Percentiles rank a stretch among this genome's conserved stretches.
phyloP scores from a whole-genome alignment of 2,329 filamentous ascomycete species.

The Alternaria sp. region DNA sequence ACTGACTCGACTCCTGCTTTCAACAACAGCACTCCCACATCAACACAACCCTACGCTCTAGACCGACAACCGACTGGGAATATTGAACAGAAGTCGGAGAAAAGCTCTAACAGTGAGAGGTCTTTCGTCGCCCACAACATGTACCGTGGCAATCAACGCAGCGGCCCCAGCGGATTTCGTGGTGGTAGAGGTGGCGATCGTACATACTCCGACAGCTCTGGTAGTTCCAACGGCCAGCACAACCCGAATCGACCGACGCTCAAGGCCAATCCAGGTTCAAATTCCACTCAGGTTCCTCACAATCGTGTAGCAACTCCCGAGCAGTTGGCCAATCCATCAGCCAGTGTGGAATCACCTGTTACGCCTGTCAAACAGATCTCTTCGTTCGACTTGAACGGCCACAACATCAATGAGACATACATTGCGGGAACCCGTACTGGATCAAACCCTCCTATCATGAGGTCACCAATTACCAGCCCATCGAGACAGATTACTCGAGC shows the following conservation, averaged over 20 bases:
- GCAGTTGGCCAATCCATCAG: neutral
- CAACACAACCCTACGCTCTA: neutral
- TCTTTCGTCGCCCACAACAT: slow-evolving; percentile 15
- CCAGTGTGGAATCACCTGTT: slow-evolving; percentile 1
- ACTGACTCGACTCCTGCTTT: slow-evolving; percentile 5
- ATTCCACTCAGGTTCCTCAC: neutral
- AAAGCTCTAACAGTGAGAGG: slow-evolving; percentile 6
- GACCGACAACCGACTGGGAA: neutral
- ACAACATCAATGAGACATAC: slow-evolving; percentile 28
- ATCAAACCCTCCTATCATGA: neutral
- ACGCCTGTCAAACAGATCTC: slow-evolving; percentile 15
- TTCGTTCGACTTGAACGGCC: slow-evolving; percentile 18
- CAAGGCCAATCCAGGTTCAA: neutral
- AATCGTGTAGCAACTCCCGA: slow-evolving; percentile 9
- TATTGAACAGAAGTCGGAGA: slow-evolving; percentile 10
- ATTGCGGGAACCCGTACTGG: slow-evolving; percentile 3
- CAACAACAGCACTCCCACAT: neutral
- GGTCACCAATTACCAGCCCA: neutral
- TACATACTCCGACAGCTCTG: slow-evolving; percentile 26
- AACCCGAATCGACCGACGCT: slow-evolving; percentile 13
- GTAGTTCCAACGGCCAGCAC: slow-evolving; percentile 17
- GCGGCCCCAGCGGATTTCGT: slow-evolving; percentile 12
- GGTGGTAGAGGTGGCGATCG: slow-evolving; percentile 16
- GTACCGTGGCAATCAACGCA: slow-evolving; percentile 14
- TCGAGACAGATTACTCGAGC: neutral